Conservation (phyloP, 139 green algal species). For the Penium margaritaceum region DNA sequence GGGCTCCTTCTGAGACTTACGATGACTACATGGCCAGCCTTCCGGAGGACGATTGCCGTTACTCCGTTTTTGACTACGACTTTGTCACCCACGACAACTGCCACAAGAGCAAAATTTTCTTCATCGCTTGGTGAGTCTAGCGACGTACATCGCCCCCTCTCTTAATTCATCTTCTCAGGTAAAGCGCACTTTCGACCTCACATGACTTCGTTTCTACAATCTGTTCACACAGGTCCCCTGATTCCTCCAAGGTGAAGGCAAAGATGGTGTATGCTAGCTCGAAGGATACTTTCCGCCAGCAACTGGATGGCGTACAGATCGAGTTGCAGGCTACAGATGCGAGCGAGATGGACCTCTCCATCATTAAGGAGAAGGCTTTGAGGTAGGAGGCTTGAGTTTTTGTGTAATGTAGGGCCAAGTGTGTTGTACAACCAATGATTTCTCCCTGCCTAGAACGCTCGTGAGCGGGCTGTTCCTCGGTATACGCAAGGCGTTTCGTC, state of each 20-base stretch:
- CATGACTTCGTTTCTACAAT: too few species aligned
- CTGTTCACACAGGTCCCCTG: conserved; percentile 50
- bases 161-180: too few species aligned
- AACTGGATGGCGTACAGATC: conserved; percentile 45
- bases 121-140: conserved; percentile 42
- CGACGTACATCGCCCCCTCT: too few species aligned
- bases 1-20: conserved; percentile 21
- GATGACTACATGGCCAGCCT: conserved; percentile 25
- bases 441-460: too few species aligned
- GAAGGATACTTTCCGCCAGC: conserved; percentile 46
- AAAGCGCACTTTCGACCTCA: too few species aligned
- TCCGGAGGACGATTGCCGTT: conserved; percentile 37
- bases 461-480: too few species aligned
- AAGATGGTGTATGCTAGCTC: conserved; percentile 52
- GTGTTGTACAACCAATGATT: too few species aligned
- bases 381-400: neutral
- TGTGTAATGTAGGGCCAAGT: too few species aligned
- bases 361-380: conserved; percentile 27
- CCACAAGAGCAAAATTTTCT: conserved; percentile 47
- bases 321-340: conserved; percentile 51
- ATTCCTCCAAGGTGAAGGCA: conserved; percentile 45
- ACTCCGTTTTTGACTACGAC: conserved; percentile 44
- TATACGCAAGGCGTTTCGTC: too few species aligned
- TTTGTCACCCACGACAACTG: conserved; percentile 42
- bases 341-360: conserved; percentile 40